A percentile compares a stretch with the other conserved stretches of the same genome.
Conservation (phyloP, 163 green algal species). For the Scenedesmus sp. region DNA sequence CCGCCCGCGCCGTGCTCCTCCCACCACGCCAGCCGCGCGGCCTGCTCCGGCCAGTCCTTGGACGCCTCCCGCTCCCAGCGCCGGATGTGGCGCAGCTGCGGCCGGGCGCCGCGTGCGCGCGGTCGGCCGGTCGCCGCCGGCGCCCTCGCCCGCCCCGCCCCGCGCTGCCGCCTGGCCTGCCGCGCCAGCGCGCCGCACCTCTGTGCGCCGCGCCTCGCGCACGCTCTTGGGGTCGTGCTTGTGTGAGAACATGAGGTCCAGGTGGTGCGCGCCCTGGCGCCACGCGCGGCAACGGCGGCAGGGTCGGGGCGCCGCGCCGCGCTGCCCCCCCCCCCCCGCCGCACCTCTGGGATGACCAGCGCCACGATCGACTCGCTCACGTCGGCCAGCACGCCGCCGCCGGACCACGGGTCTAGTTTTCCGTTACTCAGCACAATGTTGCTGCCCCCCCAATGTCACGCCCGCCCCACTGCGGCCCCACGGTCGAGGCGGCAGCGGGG, state of each 20-base stretch:
- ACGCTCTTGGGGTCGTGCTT: conserved; percentile 77
- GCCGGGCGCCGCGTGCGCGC: background rate
- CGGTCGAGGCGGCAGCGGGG: too few relatives aligned
- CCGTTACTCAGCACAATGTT: too few relatives aligned
- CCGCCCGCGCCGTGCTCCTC: background rate
- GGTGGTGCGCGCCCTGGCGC: conserved; percentile 80
- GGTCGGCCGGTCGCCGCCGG: background rate
- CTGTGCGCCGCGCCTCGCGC: conserved; percentile 52
- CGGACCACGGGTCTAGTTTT: conserved; percentile 77
- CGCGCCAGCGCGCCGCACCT: conserved; percentile 60
- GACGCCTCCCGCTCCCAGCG: background rate
- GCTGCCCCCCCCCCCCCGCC: background rate
- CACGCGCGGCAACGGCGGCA: background rate
- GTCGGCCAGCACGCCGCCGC: conserved; percentile 78
- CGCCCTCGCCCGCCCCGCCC: too few relatives aligned
- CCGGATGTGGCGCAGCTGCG: background rate
- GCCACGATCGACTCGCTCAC: conserved; percentile 71
- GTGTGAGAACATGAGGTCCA: conserved; percentile 87
- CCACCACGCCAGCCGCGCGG: background rate
- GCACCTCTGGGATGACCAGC: conserved; percentile 82
- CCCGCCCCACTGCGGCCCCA: too few relatives aligned
- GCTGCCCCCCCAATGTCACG: conserved; percentile 22
- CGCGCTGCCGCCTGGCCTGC: too few relatives aligned
- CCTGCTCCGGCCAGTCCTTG: background rate
- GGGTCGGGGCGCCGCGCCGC: background rate